Base-by-base conservation (phyloP, 345 rosid species). In the Pseudoturritis turrita region DNA sequence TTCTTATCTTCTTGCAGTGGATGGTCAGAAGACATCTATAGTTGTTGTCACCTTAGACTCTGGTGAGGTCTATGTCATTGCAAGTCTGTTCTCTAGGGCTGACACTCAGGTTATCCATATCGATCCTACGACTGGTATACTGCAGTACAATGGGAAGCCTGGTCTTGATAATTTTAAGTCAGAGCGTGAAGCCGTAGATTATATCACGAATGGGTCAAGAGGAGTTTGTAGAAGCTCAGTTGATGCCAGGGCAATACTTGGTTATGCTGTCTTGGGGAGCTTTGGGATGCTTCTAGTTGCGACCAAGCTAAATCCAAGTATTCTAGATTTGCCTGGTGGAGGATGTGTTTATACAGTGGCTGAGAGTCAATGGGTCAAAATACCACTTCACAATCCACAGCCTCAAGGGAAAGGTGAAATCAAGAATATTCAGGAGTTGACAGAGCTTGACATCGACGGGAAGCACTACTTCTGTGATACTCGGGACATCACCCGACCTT, bases 401-500 rank as follows among this genome's bases (percentile, higher is more conserved):
- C 81, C 85, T 40, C 96, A 84, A 73, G 96, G 95, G 66, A 95
- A 91, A 83, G 96, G 96, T 59, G 97, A 95, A 65, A 58, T 68
- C 25, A 95, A 95, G 83, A 95, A 86, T 80, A 49, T 89, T 78
- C 96, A 80, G 68, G 99, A 91, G 74, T 88, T 95, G 72, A 71
- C 91, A 29, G 97, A 95, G 73, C 88, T 95, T 47, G 97, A 91
- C 31, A 88, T 95, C 29, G 99, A 95, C 61, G 99, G 97, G 76
- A 95, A 87, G 74, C 96, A 95, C 71, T 95, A 85, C 74, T 95
- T 89, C 70, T 95, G 97, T 18, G 96, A 95, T 85, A 86, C 88
- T 45, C 83, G 91, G 61, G 97, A 95, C 66, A 81, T 95, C 37
- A 88, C 99, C 57, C 80, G 96, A 28, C 90, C 99, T 28, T 95